Percentiles rank a stretch among this genome's conserved stretches.
Evolutionary conservation across 2,329 filamentous ascomycete genomes (phyloP).

Genomic region (Fusarium albidum): DNA sequence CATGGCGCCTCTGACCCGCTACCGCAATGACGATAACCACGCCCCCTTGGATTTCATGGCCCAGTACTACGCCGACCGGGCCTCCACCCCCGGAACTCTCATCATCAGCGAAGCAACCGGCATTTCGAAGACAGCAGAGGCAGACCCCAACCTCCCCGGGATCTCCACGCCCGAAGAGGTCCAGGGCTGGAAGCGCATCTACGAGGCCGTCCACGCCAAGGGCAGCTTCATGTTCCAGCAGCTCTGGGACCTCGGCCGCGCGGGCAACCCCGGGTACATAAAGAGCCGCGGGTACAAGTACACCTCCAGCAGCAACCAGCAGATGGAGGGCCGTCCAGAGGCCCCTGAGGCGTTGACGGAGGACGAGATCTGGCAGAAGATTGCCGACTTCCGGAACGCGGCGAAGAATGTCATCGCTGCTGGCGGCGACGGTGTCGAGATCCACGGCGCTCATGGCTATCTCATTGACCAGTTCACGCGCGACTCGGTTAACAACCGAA

Average conservation of each 20-base stretch:
- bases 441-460: conserved; percentile 66
- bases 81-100: conserved; percentile 51
- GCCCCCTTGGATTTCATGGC: conserved; percentile 41
- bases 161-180: conserved; percentile 67
- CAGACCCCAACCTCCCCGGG: conserved; percentile 56
- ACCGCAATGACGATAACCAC: conserved; percentile 54
- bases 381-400: conserved; percentile 65
- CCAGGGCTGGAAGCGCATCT: conserved; percentile 66
- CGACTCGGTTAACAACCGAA: conserved; percentile 58
- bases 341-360: conserved; percentile 57
- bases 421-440: conserved; percentile 76
- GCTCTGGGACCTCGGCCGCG: conserved; percentile 70
- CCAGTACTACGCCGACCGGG: conserved; percentile 56
- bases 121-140: conserved; percentile 42
- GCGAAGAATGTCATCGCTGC: conserved; percentile 65
- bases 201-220: conserved; percentile 69
- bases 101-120: conserved; percentile 58
- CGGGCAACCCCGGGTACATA: conserved; percentile 35
- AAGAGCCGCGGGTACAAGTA: conserved; percentile 39
- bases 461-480: conserved; percentile 71
- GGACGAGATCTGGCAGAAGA: conserved; percentile 70
- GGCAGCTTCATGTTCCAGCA: conserved; percentile 69
- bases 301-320: conserved; percentile 34
- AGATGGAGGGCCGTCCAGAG: conserved; percentile 33
- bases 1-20: conserved; percentile 65